These are phyloP conservation scores for Jackrogersella minutella DNA, from an alignment of 495 filamentous ascomycete genomes.

Conservation along the genomic window DNA sequence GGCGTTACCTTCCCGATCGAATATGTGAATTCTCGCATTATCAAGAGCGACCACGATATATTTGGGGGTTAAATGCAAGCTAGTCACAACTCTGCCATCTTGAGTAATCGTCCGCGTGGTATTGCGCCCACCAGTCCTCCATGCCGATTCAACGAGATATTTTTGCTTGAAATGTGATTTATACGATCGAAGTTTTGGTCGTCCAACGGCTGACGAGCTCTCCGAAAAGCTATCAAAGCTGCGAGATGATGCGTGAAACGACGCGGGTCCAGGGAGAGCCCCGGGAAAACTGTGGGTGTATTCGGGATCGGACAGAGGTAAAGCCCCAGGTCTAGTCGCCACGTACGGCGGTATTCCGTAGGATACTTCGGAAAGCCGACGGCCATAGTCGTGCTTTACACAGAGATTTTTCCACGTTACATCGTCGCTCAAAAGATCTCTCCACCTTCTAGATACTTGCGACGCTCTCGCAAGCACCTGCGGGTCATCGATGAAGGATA, in stretches of 20 bases:
- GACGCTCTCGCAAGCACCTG: slow-evolving; percentile 90
- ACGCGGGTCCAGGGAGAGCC: slow-evolving; percentile 42
- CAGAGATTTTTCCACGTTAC: slow-evolving; percentile 98
- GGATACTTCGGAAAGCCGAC: slow-evolving; percentile 59
- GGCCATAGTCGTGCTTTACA: slow-evolving; percentile 87
- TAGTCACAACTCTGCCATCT: slow-evolving; percentile 96
- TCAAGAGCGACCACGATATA: slow-evolving; percentile 98
- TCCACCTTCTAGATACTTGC: slow-evolving; percentile 91
- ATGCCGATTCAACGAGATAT: slow-evolving; percentile 96
- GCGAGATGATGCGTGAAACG: slow-evolving; percentile 44
- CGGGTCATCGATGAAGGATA: slow-evolving; percentile 94
- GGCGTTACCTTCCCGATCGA: slow-evolving; percentile 87
- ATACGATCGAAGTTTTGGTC: slow-evolving; percentile 70
- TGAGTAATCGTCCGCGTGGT: slow-evolving; percentile 86
- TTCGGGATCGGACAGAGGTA: slow-evolving; percentile 42
- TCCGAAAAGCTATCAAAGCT: slow-evolving; percentile 51
- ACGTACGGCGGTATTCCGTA: slow-evolving; percentile 39
- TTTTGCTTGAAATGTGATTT: slow-evolving; percentile 96
- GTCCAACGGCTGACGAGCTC: slow-evolving; percentile 30
- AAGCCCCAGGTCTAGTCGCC: slow-evolving; percentile 37
- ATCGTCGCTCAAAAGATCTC: slow-evolving; percentile 92
- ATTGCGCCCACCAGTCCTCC: slow-evolving; percentile 85
- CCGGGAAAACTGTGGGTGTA: slow-evolving; percentile 50
- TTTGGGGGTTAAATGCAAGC: slow-evolving; percentile 89
- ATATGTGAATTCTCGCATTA: slow-evolving; percentile 98